Evolutionary conservation across 1,139 yeast species (phyloP), one percentile per base, ranked within the genome.

Genomic region (Pichia inconspicua): DNA sequence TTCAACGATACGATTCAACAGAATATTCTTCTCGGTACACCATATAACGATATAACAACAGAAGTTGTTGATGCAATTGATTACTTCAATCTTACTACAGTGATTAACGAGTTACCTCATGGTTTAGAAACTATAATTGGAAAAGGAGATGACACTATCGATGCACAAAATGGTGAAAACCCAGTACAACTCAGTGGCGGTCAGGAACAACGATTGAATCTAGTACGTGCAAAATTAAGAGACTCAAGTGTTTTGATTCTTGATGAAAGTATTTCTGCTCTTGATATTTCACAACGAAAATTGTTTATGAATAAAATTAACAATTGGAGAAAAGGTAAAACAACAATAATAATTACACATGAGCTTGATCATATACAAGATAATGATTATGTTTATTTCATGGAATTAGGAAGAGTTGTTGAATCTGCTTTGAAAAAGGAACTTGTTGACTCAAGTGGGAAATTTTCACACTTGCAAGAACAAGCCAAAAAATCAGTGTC

Each of bases 181-280:
- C 37, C 22, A 6, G 47, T 69, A 17, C 61, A 70, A 2, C 67
- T 92, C n/a, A 88, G 96, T 54, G 97, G 97, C 4, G 98, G 98
- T 0, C 96, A 92, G 63, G 77, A 74, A 48, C 98, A 92, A 65
- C 69, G 90, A 50, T 70, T 92, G 4, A 84, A 92, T 0, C 62
- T 92, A 30, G 96, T 97, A 0, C 73, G 97, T 50, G 97, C 97
- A 0, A 74, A 72, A 53, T 56, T 89, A 5, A 71, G 88, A 52
- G 75, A 90, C 58, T 66, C 94, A 0, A 84, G 90, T 0, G 74
- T 92, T 4, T 67, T 92, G 51, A 75, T 92, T 12, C 68, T 89
- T 30, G 98, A 92, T 66, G 98, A 92, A 62, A 78, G 95, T 2
- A 69, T 87, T 4, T 82, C 92, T 50, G 96, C 97, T 0, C 66